Evolutionary conservation across 768 basidiomycete species (phyloP).

Genomic region (Boletus rubescentipes): DNA sequence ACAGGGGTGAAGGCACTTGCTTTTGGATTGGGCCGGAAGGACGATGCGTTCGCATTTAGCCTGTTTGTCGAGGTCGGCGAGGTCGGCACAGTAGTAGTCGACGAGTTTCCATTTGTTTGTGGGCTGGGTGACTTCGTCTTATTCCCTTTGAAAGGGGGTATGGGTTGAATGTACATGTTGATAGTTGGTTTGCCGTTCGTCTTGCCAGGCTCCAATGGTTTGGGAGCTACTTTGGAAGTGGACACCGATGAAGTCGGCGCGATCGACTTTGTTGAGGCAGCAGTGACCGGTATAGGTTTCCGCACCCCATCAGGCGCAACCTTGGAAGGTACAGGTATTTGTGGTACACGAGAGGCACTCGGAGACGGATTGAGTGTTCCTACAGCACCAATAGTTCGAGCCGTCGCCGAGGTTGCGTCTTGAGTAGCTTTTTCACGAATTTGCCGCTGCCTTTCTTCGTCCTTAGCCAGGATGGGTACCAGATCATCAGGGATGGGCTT

Average conservation of each 20-base stretch:
- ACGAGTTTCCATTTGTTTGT: conserved; percentile 31
- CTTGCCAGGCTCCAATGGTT: conserved; percentile 31
- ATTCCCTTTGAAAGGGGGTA: conserved; percentile 85
- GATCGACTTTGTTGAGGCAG: conserved; percentile 28
- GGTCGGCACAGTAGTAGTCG: conserved; percentile 38
- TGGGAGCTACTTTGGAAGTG: conserved; percentile 31
- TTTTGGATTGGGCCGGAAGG: conserved; percentile 87
- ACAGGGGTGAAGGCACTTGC: conserved; percentile 75
- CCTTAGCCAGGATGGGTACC: conserved; percentile 89
- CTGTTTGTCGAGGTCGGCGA: conserved; percentile 61
- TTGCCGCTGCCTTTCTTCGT: conserved; percentile 83
- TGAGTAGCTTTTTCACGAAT: conserved; percentile 76
- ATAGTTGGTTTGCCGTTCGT: conserved; percentile 48
- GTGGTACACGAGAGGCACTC: conserved; percentile 45
- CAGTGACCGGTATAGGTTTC: conserved; percentile 27
- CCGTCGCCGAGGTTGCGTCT: conserved; percentile 64
- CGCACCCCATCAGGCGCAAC: conserved; percentile 27
- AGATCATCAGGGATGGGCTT: conserved; percentile 95
- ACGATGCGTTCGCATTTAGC: conserved; percentile 85
- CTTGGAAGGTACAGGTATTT: conserved; percentile 31
- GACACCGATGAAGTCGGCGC: conserved; percentile 30
- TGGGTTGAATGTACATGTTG: conserved; percentile 81
- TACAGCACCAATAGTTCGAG: conserved; percentile 66
- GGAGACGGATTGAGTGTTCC: conserved; percentile 42
- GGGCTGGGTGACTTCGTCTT: conserved; percentile 39